Base-by-base conservation (phyloP, 2,329 filamentous ascomycete species). In the Chalaropsis ovoidea region DNA sequence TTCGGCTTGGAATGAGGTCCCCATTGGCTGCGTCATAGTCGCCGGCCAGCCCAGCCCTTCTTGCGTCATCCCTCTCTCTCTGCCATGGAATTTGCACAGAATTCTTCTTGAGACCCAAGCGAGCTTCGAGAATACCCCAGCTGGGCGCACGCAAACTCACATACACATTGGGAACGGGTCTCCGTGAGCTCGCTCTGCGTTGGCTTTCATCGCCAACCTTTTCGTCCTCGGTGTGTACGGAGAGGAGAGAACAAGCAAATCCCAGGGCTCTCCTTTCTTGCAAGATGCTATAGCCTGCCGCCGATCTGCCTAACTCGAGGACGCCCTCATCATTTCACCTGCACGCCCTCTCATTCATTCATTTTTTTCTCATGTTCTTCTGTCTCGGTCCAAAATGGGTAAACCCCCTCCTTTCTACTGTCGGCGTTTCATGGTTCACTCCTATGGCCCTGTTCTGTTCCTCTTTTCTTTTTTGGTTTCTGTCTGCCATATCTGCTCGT, bases 361-460 rank as follows among this genome's bases (percentile, higher is more conserved):
- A 45, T 43, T 43, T 41, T n/a, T n/a, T n/a, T n/a, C n/a, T 41
- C 19, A 42, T 22, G 31, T 62, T 24, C 27, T 49, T 62, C 61
- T 35, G 62, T 35, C 52, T 64, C 43, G 62, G 31, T 64, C 52
- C 24, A 52, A 52, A 52, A 54, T 19, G 42, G 47, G 63, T 63
- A 63, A 63, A 49, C 39, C 24, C 22, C 49, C 47, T 24, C 24
- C 15, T 52, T 52, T 52, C 22, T 52, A 52, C 47, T 42, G 43
- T 41, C n/a, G 63, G 63, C 54, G 52, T 52, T 52, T 45, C 63
- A 56, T 56, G 47, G 35, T 27, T 64, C 35, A 39, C 41, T 35
- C 22, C 27, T 22, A 60, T 65, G 15, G 41, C 61, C 66, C 7
- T 64, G 39, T 64, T 65, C 42, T 62, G 22, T 52, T 52, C 13